Conservation (phyloP, 768 basidiomycete genomes). For the Sarcomyxa edulis region DNA sequence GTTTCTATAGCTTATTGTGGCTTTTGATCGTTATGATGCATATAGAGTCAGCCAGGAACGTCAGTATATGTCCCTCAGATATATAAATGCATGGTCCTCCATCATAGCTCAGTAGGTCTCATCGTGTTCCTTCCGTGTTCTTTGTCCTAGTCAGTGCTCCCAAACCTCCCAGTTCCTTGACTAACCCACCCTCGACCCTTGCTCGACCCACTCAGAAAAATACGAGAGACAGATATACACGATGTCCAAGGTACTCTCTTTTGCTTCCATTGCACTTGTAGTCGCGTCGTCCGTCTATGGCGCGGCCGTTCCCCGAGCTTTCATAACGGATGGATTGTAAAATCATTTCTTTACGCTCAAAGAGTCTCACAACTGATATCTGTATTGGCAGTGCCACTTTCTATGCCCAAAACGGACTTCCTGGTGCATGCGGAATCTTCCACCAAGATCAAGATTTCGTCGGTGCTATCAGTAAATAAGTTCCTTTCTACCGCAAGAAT, state of each 20-base stretch:
- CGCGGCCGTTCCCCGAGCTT: slow-evolving; percentile 32
- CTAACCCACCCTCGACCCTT: too few species aligned
- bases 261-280: slow-evolving; percentile 38
- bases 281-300: slow-evolving; percentile 33
- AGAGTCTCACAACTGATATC: background rate
- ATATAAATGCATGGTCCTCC: too few species aligned
- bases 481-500: slow-evolving; percentile 3
- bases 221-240: too few species aligned
- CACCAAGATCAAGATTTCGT: slow-evolving; percentile 52
- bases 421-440: slow-evolving; percentile 74
- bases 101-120: too few species aligned
- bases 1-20: too few species aligned
- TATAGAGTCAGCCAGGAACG: too few species aligned
- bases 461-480: slow-evolving; percentile 53
- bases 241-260: slow-evolving; percentile 33
- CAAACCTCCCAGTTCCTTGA: too few species aligned
- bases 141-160: too few species aligned
- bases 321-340: slow-evolving; percentile 42
- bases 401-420: slow-evolving; percentile 63
- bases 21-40: too few species aligned
- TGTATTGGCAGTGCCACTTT: slow-evolving; percentile 49
- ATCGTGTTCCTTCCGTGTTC: too few species aligned
- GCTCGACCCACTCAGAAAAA: too few species aligned
- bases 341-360: slow-evolving; percentile 11
- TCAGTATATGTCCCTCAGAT: too few species aligned